phyloP scores from a whole-genome alignment of 495 filamentous ascomycete genomes.

The Podospora comata region DNA sequence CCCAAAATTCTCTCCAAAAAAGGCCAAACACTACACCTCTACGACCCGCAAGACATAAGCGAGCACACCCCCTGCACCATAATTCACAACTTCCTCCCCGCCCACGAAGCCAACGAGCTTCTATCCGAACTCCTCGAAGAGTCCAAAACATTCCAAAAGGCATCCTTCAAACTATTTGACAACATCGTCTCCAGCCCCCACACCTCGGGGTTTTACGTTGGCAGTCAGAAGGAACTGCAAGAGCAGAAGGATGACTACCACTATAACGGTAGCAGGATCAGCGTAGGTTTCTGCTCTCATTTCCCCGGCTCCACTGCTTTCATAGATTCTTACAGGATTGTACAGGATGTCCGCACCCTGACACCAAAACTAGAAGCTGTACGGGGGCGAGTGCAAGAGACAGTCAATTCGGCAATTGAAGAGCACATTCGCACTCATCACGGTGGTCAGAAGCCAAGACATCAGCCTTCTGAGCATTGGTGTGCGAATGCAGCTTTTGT shows the following conservation, averaged over 20 bases:
- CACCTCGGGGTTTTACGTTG: slow-evolving; percentile 76
- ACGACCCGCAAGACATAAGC: slow-evolving; percentile 71
- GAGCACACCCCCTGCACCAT: slow-evolving; percentile 82
- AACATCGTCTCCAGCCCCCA: slow-evolving; percentile 78
- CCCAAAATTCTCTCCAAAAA: slow-evolving; percentile 60
- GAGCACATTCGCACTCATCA: slow-evolving; percentile 62
- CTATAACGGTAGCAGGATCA: slow-evolving; percentile 72
- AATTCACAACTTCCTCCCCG: slow-evolving; percentile 83
- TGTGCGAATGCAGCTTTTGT: slow-evolving; percentile 85
- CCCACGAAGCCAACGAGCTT: slow-evolving; percentile 65
- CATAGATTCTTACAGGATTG: background rate
- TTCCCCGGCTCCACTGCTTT: background rate
- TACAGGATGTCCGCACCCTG: slow-evolving; percentile 66
- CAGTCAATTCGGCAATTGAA: slow-evolving; percentile 71
- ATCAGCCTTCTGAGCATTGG: slow-evolving; percentile 73
- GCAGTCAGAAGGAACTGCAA: slow-evolving; percentile 56
- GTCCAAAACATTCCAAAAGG: slow-evolving; percentile 66
- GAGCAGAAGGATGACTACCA: slow-evolving; percentile 74
- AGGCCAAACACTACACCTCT: slow-evolving; percentile 79
- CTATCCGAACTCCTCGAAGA: slow-evolving; percentile 74
- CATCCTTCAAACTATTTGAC: slow-evolving; percentile 81
- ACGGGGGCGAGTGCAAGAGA: slow-evolving; percentile 60
- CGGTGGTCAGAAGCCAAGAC: slow-evolving; percentile 66
- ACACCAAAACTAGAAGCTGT: slow-evolving; percentile 68
- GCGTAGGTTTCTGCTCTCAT: slow-evolving; percentile 35